Evolutionary conservation across 192 early-diverging fungal species (phyloP), one percentile per base, ranked within the genome.

Genomic region (Phycomyces blakesleeanus): DNA sequence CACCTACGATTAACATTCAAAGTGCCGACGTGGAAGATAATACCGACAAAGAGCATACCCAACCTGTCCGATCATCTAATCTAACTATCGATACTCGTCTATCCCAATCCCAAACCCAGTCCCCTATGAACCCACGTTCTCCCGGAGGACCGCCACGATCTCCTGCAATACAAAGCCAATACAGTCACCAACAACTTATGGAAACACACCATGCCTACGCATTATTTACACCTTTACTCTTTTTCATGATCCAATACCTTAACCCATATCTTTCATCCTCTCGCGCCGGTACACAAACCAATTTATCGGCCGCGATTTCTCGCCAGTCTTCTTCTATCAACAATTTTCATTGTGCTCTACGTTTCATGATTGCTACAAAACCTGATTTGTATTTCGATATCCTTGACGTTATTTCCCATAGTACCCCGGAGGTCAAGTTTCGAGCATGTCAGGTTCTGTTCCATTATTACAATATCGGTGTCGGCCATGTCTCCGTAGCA

Each of bases 311-410:
- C 39, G 47, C 39, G 20, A 51, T 53, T 22, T 55, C 41, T 51
- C 58, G 22, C 16, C 64, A 71, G 22, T 49, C 63, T 40, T 64
- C 67, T n/a, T 72, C 79, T 1, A 71, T 70, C 20, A 67, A 76
- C 51, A 73, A 79, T 24, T 71, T 85, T 12, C 67, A 85, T 55
- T 67, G 65, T 6, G 80, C 79, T 12, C 55, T 85, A 26, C 69
- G 68, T 12, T 73, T 72, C 7, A 77, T 85, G 59, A 60, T 83
- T 12, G 47, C 61, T 20, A 60, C 61, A 5, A 85, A 85, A 52
- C 75, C 79, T 0, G 75, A 83, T 34, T 51, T 83, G 12, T 80
- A 78, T 40, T 34, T 71, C 38, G 81, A 85, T 65, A 21, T 85
- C 7, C 59, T 85, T 9, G 71, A 85, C 38, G 72, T 83, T 4